Base-by-base conservation (phyloP, 75 land plant species). In the Sequoiadendron giganteum region DNA sequence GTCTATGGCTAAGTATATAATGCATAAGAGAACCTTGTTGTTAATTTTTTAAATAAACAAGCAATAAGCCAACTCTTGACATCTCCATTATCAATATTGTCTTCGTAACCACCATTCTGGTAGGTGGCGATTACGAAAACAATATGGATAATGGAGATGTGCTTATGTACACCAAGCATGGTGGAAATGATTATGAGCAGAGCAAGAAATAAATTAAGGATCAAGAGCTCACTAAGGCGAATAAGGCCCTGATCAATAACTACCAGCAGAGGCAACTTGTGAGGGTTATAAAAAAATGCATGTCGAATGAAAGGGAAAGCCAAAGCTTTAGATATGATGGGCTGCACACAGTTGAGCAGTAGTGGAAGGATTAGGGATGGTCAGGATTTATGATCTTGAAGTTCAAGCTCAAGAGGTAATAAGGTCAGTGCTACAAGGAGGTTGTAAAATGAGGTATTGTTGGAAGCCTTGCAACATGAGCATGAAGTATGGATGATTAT, bases 41-140 rank as follows among this genome's bases (percentile, higher is more conserved):
- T 36, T 0, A 36, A 36, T 0, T 36, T 36, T 36, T 36, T 36
- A 36, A 36, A 36, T 36, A 36, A 36, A 36, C 38, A 36, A 36
- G 38, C 0, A 36, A 36, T 0, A 36, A 36, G 38, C 38, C 38
- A 36, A 36, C 38, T 36, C 38, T 36, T 36, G 38, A 36, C 38
- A 36, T 36, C 38, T 36, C 38, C 38, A 36, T 36, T 36, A 36
- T 36, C 38, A 36, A 36, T 36, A 36, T 36, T 36, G 38, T 36
- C 38, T 36, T 36, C 0, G 38, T 36, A 36, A 90, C 93, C 3
- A 96, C 98, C 87, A 88, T 97, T 49, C 87, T 96, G 18, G 91
- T 89, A 25, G 94, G 95, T 0, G 99, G 99, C 6, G 94, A 98
- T 18, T 97, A 96, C 55, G 96, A 97, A 87, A 98, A 97, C 84